Conservation (phyloP, 306 rosid species). For the Comarum palustre region DNA sequence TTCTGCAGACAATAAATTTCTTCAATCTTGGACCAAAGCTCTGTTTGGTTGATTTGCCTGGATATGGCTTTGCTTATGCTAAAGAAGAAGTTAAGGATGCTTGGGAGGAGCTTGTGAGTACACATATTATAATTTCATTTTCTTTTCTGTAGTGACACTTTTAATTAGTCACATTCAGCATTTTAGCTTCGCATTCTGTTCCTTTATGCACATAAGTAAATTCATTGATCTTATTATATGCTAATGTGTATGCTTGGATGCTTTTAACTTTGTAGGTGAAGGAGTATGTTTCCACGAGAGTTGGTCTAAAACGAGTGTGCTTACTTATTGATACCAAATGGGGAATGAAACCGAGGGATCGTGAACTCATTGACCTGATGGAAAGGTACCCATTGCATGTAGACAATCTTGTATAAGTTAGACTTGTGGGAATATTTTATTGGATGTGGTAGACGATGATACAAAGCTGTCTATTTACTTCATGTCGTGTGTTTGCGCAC, state of each 20-base stretch:
- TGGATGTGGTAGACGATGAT: not conserved
- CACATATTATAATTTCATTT: slow-evolving; percentile 25
- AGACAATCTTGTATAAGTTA: slow-evolving; percentile 5
- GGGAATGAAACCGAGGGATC: slow-evolving; percentile 97
- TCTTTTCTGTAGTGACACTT: slow-evolving; percentile 2
- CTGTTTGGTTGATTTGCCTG: slow-evolving; percentile 87
- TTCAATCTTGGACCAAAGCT: slow-evolving; percentile 72
- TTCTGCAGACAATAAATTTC: slow-evolving; percentile 79
- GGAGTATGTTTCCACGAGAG: slow-evolving; percentile 84
- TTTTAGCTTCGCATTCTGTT: not conserved
- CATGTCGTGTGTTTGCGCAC: not conserved
- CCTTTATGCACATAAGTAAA: not conserved
- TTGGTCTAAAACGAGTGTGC: slow-evolving; percentile 81
- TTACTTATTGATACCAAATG: slow-evolving; percentile 88
- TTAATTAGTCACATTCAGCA: not conserved
- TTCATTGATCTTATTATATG: slow-evolving; percentile 6
- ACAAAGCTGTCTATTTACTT: not conserved
- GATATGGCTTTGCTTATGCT: slow-evolving; percentile 97
- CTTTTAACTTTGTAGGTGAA: slow-evolving; percentile 57
- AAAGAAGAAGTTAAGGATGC: slow-evolving; percentile 94
- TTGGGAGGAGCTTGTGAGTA: slow-evolving; percentile 95
- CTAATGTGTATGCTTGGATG: slow-evolving; percentile 14
- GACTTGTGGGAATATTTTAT: not conserved
- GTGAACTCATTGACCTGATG: slow-evolving; percentile 78
- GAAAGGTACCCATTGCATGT: slow-evolving; percentile 63